Base-by-base conservation (phyloP, 2,329 filamentous ascomycete genomes). In the Camptophora hylomeconis region DNA sequence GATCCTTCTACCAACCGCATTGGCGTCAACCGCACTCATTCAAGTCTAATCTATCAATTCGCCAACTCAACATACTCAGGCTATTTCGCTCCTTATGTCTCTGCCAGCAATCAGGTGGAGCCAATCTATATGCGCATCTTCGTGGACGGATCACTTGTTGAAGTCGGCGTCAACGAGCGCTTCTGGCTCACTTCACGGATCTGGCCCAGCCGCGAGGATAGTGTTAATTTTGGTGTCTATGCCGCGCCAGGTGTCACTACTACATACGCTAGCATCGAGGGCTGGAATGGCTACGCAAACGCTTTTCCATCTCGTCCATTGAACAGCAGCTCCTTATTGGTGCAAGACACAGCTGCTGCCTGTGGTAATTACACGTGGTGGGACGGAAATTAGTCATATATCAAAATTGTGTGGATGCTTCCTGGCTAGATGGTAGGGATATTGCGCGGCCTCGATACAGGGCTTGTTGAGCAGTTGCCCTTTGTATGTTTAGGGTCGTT, bases 121-220 rank as follows among this genome's bases (percentile, higher is more conserved):
- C 17, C 23, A 4, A 32, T 33, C 31, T 17, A n/a, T 7, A 6
- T 33, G 7, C 20, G 20, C 6, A 14, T 33, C 0, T 57, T 56
- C 39, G 53, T 54, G 24, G 59, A 63, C 31, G 46, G 37, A 11
- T 56, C 52, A 17, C 54, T 60, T 5, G 38, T 63, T 3, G 60
- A 63, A 35, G 49, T 63, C 1, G 62, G 61, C 32, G 52, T 60
- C 4, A 62, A 63, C 33, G 52, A 50, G 6, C 46, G 60, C 5
- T 58, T 53, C 8, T 54, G 49, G 2, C 50, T 63, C 7, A 51
- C 52, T 1, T 57, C 57, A 2, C 42, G 50, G 2, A 41, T 57
- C 3, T 58, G 55, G 31, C 37, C 39, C 12, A 14, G 5, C 11
- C 3, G 31, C 3, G 14, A n/a, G 11, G 31, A 33, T 21, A 33